A percentile compares a stretch with the other conserved stretches of the same genome.
Evolutionary conservation across 768 basidiomycete species (phyloP).

Genomic region (Kwoniella sp.): DNA sequence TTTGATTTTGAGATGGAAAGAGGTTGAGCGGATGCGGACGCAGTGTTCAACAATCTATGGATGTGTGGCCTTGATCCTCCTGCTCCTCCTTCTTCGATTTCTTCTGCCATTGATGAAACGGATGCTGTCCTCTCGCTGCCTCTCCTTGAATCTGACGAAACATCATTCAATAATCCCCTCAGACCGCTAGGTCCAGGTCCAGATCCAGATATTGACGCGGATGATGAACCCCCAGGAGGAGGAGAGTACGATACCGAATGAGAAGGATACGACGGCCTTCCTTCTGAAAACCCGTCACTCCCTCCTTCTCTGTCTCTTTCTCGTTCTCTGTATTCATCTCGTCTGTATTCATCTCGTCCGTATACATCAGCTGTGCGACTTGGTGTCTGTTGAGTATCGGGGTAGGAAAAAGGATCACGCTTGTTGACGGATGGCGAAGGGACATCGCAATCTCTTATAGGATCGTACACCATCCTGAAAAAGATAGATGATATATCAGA

Average conservation of each 20-base stretch:
- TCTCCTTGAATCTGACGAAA: conserved; percentile 17
- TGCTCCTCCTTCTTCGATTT: conserved; percentile 20
- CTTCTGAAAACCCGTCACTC: conserved; percentile 1
- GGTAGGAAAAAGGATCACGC: conserved; percentile 11
- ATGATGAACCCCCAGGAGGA: conserved; percentile 1
- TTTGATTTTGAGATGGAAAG: conserved; percentile 33
- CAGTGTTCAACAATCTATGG: conserved; percentile 28
- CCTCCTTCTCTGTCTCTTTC: neutral
- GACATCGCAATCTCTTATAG: conserved; percentile 47
- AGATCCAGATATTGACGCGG: neutral
- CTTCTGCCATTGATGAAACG: conserved; percentile 27
- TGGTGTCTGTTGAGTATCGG: neutral
- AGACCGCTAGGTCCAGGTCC: conserved; percentile 29
- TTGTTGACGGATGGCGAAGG: conserved; percentile 41
- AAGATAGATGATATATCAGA: no score
- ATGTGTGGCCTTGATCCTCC: conserved; percentile 24
- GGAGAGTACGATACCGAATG: conserved; percentile 23
- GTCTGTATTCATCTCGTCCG: conserved; percentile 8
- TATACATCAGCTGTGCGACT: neutral
- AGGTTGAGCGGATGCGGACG: conserved; percentile 23
- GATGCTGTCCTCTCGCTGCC: conserved; percentile 27
- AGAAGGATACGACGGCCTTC: conserved; percentile 3
- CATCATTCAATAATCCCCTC: conserved; percentile 42
- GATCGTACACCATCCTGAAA: conserved; percentile 53
- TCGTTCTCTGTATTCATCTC: neutral